A percentile compares a stretch with the other conserved stretches of the same genome.
phyloP scores from a whole-genome alignment of 2,329 filamentous ascomycete species.

The Epichloe uncinata region DNA sequence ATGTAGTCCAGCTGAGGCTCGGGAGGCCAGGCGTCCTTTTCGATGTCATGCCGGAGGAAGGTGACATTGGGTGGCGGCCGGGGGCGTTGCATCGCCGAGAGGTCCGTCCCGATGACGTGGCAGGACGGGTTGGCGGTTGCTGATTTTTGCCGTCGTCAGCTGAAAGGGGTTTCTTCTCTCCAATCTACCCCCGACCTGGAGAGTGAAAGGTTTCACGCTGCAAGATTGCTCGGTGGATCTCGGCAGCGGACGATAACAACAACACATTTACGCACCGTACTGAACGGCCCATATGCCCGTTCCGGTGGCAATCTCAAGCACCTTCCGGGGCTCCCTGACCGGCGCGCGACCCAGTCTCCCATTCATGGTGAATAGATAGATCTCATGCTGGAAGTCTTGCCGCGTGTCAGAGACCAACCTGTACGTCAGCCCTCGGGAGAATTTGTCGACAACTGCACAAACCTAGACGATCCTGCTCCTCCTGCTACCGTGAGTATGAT shows the following conservation, averaged over 20 bases:
- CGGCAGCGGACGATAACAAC: too few relatives aligned
- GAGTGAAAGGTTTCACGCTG: too few relatives aligned
- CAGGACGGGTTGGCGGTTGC: constrained; percentile 26
- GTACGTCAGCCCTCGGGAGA: too few relatives aligned
- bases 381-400: constrained; percentile 24
- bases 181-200: too few relatives aligned
- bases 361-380: constrained; percentile 23
- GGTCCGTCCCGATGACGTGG: constrained; percentile 30
- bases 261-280: constrained; percentile 19
- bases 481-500: constrained; percentile 4
- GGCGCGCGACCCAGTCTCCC: constrained; percentile 32
- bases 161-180: too few relatives aligned
- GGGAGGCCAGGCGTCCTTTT: constrained; percentile 34
- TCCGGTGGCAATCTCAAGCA: constrained; percentile 38
- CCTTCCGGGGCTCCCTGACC: constrained; percentile 24
- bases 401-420: too few relatives aligned
- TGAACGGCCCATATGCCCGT: constrained; percentile 38
- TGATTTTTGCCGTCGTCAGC: constrained; percentile 3
- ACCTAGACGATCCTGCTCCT: constrained; percentile 12
- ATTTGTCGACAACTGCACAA: neutral
- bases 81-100: too few relatives aligned
- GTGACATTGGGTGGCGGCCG: constrained; percentile 29
- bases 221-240: too few relatives aligned
- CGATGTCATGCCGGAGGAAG: constrained; percentile 42
- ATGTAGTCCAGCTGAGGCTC: constrained; percentile 40